These are phyloP conservation scores for Fusarium robinianum DNA, from an alignment of 2,329 filamentous ascomycete species.

Conservation along the genomic window DNA sequence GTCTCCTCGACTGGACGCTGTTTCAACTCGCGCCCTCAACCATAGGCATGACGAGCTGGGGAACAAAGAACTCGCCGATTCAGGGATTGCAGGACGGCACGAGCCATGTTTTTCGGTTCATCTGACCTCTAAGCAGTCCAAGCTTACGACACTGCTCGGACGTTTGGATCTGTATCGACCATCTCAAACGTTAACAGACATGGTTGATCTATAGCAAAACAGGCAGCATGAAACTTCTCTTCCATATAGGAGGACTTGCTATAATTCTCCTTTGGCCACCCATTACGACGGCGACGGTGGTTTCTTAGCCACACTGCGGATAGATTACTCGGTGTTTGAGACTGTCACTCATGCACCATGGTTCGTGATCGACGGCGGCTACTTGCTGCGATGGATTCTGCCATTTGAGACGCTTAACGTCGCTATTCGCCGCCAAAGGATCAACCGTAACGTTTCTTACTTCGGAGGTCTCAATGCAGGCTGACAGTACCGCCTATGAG, in stretches of 20 bases:
- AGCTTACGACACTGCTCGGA: conserved; percentile 3
- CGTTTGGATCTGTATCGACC: conserved; percentile 7
- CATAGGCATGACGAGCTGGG: no score
- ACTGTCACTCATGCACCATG: not conserved
- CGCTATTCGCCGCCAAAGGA: conserved; percentile 13
- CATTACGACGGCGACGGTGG: conserved; percentile 5
- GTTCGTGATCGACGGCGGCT: conserved; percentile 1
- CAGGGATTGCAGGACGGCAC: conserved; percentile 2
- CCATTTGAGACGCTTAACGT: not conserved
- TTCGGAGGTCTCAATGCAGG: conserved; percentile 11
- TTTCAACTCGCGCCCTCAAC: not conserved
- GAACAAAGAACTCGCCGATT: no score
- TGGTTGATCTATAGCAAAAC: conserved; percentile 20
- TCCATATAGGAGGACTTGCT: conserved; percentile 12
- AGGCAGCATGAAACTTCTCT: conserved; percentile 20
- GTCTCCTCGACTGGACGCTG: not conserved
- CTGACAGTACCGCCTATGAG: no score
- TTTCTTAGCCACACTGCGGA: conserved; percentile 20
- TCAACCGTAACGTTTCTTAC: conserved; percentile 15
- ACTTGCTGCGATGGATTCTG: not conserved
- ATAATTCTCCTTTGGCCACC: conserved; percentile 18
- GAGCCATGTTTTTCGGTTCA: conserved; percentile 1
- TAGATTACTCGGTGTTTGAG: conserved; percentile 21
- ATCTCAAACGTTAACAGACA: conserved; percentile 19
- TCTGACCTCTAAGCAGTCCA: no score